phyloP scores from a whole-genome alignment of 2,329 filamentous ascomycete genomes.

The Fusarium algeriense region DNA sequence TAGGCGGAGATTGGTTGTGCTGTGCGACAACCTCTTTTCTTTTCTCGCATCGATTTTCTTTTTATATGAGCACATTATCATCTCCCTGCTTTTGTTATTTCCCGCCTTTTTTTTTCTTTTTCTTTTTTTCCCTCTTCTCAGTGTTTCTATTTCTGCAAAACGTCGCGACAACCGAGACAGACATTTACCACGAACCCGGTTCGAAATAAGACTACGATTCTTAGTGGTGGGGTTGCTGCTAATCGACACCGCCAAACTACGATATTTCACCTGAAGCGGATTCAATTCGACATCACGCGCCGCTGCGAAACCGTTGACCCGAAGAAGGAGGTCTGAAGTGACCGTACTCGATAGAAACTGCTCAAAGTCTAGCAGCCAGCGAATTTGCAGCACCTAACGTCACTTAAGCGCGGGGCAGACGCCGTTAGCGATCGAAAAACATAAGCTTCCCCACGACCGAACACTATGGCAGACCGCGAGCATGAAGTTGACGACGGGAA shows the following conservation, averaged over 20 bases:
- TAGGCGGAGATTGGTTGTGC: slow-evolving; percentile 34
- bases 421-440: slow-evolving; percentile 14
- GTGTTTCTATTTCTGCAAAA: background rate
- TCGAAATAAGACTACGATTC: slow-evolving; percentile 34
- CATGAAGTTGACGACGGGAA: slow-evolving; percentile 61
- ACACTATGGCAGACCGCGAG: slow-evolving; percentile 62
- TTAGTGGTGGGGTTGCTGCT: slow-evolving; percentile 40
- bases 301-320: background rate
- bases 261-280: slow-evolving; percentile 22
- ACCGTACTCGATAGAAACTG: background rate
- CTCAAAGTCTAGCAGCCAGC: background rate
- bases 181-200: slow-evolving; percentile 17
- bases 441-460: slow-evolving; percentile 15
- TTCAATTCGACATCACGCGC: slow-evolving; percentile 15
- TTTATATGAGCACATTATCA: slow-evolving; percentile 16
- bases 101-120: background rate
- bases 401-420: slow-evolving; percentile 11
- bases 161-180: slow-evolving; percentile 4
- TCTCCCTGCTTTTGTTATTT: slow-evolving; percentile 10
- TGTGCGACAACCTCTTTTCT: slow-evolving; percentile 33
- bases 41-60: slow-evolving; percentile 25
- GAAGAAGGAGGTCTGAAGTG: background rate
- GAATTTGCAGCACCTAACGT: background rate
- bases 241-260: slow-evolving; percentile 42
- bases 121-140: slow-evolving; percentile 11